Conservation (phyloP, 2,329 filamentous ascomycete genomes). For the Trichoderma sp. region DNA sequence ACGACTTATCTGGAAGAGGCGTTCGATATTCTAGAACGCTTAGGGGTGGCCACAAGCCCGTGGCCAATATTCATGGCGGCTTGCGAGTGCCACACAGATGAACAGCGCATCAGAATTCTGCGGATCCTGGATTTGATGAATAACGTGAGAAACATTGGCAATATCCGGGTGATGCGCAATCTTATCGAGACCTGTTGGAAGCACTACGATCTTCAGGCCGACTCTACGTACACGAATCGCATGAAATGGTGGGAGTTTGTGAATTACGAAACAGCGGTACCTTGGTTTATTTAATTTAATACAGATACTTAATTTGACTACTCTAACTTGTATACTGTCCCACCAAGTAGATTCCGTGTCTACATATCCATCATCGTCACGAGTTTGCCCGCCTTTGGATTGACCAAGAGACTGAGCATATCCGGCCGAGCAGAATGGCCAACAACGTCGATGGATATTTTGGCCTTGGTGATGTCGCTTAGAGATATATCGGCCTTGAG, state of each 20-base stretch:
- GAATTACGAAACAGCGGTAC: slow-evolving; percentile 22
- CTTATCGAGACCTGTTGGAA: slow-evolving; percentile 51
- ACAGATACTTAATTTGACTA: background rate
- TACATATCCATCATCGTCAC: slow-evolving; percentile 2
- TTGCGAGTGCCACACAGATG: slow-evolving; percentile 46
- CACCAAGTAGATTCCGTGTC: background rate
- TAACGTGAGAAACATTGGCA: slow-evolving; percentile 46
- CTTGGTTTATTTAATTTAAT: slow-evolving; percentile 26
- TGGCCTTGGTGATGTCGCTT: slow-evolving; percentile 53
- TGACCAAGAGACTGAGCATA: slow-evolving; percentile 55
- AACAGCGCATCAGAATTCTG: slow-evolving; percentile 45
- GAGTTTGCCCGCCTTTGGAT: slow-evolving; percentile 36
- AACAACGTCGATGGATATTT: background rate
- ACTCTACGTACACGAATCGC: slow-evolving; percentile 38
- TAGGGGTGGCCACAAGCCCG: slow-evolving; percentile 49
- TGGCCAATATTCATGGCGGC: slow-evolving; percentile 53
- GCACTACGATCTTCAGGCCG: slow-evolving; percentile 42
- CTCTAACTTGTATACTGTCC: background rate
- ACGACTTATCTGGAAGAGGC: slow-evolving; percentile 38
- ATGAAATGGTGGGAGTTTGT: slow-evolving; percentile 25
- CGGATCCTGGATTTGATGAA: slow-evolving; percentile 46
- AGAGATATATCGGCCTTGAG: slow-evolving; percentile 52
- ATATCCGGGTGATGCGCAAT: slow-evolving; percentile 46
- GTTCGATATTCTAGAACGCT: slow-evolving; percentile 39
- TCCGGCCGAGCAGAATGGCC: slow-evolving; percentile 60